phyloP scores from a whole-genome alignment of 352 stramenopile species.

The Phytophthora cryptogea region DNA sequence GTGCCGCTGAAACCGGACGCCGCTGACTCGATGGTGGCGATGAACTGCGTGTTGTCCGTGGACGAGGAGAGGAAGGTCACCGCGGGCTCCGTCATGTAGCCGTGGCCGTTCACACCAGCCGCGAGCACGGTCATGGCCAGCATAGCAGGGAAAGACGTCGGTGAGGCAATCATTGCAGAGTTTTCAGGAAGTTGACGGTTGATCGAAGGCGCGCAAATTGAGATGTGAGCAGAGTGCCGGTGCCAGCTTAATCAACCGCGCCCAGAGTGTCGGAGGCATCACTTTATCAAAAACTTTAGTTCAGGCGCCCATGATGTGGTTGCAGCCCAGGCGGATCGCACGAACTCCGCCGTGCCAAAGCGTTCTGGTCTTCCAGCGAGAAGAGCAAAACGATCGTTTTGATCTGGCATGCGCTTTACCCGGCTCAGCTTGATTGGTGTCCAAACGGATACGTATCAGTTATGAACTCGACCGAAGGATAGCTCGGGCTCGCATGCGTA shows the following conservation, averaged over 20 bases:
- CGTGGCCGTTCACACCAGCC: constrained; percentile 19
- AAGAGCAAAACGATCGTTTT: constrained; percentile 19
- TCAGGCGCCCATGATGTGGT: constrained; percentile 12
- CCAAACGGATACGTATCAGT: constrained; percentile 3
- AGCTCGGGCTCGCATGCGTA: constrained; percentile 17
- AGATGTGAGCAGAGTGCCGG: constrained; percentile 16
- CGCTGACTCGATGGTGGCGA: constrained; percentile 34
- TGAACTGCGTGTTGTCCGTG: constrained; percentile 36
- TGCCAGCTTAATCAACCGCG: constrained; percentile 10
- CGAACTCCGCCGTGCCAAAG: constrained; percentile 17
- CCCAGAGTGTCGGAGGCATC: background rate
- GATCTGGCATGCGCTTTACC: background rate
- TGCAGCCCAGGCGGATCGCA: constrained; percentile 22
- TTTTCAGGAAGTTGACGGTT: constrained; percentile 7
- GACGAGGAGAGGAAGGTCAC: constrained; percentile 34
- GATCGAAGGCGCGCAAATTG: constrained; percentile 20
- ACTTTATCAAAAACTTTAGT: background rate
- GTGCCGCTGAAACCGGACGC: constrained; percentile 31
- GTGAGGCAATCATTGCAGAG: constrained; percentile 23
- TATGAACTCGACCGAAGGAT: constrained; percentile 16
- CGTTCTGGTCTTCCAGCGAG: constrained; percentile 3
- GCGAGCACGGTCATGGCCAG: constrained; percentile 11
- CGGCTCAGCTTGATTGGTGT: constrained; percentile 1
- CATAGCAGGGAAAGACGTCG: constrained; percentile 13
- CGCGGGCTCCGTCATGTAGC: constrained; percentile 30